Conservation (phyloP, 192 early-diverging fungal species). For the Rhizoclosmatium globosum region DNA sequence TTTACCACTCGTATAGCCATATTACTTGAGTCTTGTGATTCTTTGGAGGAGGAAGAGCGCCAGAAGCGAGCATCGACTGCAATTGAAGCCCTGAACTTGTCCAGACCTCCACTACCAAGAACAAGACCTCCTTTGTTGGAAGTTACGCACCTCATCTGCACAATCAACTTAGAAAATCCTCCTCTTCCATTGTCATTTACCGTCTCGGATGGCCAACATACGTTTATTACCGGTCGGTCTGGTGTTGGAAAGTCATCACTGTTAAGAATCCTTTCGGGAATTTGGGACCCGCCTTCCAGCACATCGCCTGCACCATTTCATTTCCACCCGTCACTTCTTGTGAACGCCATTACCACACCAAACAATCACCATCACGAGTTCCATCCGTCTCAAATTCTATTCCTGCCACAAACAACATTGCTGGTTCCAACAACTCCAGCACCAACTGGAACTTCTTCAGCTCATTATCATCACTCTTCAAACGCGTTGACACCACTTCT, state of each 20-base stretch:
- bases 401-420: slow-evolving; percentile 65
- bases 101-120: too few relatives aligned
- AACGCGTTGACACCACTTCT: slow-evolving; percentile 62
- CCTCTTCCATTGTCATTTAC: not conserved
- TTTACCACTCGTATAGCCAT: slow-evolving; percentile 85
- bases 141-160: not conserved
- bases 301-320: not conserved
- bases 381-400: slow-evolving; percentile 60
- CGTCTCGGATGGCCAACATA: slow-evolving; percentile 25
- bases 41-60: slow-evolving; percentile 35
- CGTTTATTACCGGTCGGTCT: slow-evolving; percentile 65
- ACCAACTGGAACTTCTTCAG: too few relatives aligned
- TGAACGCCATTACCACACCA: too few relatives aligned
- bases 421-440: slow-evolving; percentile 51
- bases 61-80: slow-evolving; percentile 4
- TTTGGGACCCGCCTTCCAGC: slow-evolving; percentile 65
- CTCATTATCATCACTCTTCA: slow-evolving; percentile 50
- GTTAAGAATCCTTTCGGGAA: slow-evolving; percentile 69
- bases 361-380: slow-evolving; percentile 12
- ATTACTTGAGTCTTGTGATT: slow-evolving; percentile 77
- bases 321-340: slow-evolving; percentile 17
- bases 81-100: too few relatives aligned
- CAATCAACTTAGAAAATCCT: not conserved
- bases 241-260: slow-evolving; percentile 90
- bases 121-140: too few relatives aligned